Evolutionary conservation across 257 asterid genomes (phyloP).

Genomic region (Vinca minor): DNA sequence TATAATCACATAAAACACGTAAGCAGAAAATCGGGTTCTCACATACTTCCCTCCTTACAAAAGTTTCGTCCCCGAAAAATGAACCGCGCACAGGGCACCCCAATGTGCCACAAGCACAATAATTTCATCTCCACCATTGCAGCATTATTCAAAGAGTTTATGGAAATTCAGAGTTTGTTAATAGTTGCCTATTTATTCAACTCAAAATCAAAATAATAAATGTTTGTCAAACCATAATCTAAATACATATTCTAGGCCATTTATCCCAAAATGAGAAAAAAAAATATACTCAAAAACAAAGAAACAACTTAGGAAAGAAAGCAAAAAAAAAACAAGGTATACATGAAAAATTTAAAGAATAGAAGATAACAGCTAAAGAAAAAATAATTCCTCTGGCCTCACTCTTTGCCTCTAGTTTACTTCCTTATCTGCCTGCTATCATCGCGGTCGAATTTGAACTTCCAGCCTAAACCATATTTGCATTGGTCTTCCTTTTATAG

Average conservation of each 20-base stretch:
- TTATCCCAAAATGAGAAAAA: neutral
- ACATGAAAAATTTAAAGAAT: neutral
- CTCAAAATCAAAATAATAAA: neutral
- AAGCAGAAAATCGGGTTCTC: no score
- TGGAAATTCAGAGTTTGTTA: neutral
- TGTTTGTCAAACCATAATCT: neutral
- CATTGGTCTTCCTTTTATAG: neutral
- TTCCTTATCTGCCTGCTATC: neutral
- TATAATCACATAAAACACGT: no score
- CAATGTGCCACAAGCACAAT: no score
- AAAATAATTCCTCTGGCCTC: neutral
- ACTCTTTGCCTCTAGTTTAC: slow-evolving; percentile 1
- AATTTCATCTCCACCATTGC: no score
- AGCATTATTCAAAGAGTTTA: no score
- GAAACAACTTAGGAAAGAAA: neutral
- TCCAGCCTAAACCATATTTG: neutral
- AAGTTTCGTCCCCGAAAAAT: no score
- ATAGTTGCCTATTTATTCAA: neutral
- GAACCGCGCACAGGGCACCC: no score
- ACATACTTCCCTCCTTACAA: no score
- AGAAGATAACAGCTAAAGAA: neutral
- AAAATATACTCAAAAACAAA: neutral
- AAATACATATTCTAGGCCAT: neutral
- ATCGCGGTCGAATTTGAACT: neutral
- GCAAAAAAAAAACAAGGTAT: no score